Percentiles rank a stretch among this genome's conserved stretches.
Conservation (phyloP, 441 rosid species). For the Populus hybrid region DNA sequence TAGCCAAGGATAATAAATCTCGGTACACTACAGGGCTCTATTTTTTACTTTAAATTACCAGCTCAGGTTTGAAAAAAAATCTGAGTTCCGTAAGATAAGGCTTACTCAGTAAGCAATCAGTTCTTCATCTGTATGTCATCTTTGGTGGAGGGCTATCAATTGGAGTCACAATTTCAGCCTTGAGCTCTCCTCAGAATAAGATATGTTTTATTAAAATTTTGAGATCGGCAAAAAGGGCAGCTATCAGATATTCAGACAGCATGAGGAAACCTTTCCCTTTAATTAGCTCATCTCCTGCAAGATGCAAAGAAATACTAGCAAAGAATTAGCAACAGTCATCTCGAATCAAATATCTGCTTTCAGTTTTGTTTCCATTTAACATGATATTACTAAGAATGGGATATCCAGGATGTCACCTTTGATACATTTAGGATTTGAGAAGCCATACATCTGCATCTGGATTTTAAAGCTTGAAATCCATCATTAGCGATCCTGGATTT, state of each 20-base stretch:
- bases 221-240: not conserved
- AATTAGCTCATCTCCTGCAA: slow-evolving; percentile 1
- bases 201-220: not conserved
- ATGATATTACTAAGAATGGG: not conserved
- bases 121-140: not conserved
- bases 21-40: too few relatives aligned
- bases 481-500: too few relatives aligned
- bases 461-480: too few relatives aligned
- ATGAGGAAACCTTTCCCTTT: not conserved
- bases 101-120: not conserved
- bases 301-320: not conserved
- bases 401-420: not conserved
- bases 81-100: not conserved
- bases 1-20: too few relatives aligned
- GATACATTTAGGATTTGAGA: too few relatives aligned
- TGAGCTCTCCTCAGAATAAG: not conserved
- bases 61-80: not conserved
- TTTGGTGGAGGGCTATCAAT: not conserved
- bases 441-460: too few relatives aligned
- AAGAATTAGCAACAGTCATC: not conserved
- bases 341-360: not conserved
- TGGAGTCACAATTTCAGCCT: not conserved
- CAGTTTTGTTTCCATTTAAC: not conserved
- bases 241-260: not conserved
- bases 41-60: too few relatives aligned